Evolutionary conservation across 2,329 filamentous ascomycete genomes (phyloP).

Genomic region (Calonectria hongkongensis): DNA sequence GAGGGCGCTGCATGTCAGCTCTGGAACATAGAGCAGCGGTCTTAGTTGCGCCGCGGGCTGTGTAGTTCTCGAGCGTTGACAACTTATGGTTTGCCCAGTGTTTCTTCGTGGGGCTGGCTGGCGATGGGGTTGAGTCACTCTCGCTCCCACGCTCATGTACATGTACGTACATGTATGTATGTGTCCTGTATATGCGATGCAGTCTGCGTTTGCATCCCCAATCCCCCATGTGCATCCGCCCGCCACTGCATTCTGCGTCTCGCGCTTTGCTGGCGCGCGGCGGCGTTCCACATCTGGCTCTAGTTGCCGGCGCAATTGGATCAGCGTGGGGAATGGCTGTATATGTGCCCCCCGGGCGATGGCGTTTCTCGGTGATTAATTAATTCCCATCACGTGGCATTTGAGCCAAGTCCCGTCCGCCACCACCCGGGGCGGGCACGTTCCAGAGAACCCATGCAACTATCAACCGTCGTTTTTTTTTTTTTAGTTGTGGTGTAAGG

Average conservation of each 20-base stretch:
- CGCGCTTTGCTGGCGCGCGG: conserved; percentile 23
- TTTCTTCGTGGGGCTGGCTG: conserved; percentile 15
- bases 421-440: neutral
- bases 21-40: conserved; percentile 21
- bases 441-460: neutral
- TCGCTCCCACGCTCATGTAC: conserved; percentile 5
- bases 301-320: conserved; percentile 12
- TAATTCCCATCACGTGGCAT: conserved; percentile 21
- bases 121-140: conserved; percentile 17
- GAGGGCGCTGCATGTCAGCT: conserved; percentile 24
- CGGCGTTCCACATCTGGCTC: conserved; percentile 29
- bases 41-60: conserved; percentile 19
- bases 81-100: conserved; percentile 24
- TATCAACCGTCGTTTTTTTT: conserved; percentile 1
- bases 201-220: conserved; percentile 39
- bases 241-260: conserved; percentile 27
- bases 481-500: neutral
- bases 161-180: conserved; percentile 22
- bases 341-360: neutral
- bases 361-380: conserved; percentile 8
- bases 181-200: conserved; percentile 34
- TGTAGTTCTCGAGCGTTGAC: conserved; percentile 12
- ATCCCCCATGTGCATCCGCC: conserved; percentile 26
- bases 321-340: conserved; percentile 2
- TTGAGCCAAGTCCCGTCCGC: neutral